Evolutionary conservation across 345 rosid genomes (phyloP), one percentile per base, ranked within the genome.

Genomic region (Salix exigua): DNA sequence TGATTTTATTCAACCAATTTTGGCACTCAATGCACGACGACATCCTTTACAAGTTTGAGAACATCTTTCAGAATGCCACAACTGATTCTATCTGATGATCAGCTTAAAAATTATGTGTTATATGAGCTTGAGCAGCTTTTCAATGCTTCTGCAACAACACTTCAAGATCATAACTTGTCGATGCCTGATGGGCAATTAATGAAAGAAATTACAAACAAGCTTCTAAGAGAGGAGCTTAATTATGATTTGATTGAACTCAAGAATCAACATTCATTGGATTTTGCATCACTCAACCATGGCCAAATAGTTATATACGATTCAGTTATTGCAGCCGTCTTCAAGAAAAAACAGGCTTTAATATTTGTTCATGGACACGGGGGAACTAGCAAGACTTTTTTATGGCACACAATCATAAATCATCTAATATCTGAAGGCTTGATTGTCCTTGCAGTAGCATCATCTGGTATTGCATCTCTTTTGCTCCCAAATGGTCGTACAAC

Each of bases 341-440:
- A 38, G 0, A n/a, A n/a, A 9, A 18, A 25, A 10, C n/a, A 28
- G 3, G 7, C n/a, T 8, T 25, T 42, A 0, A 60, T 60, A 7
- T 73, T 73, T 51, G 38, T 73, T 0, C 25, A 40, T 17, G 58
- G 69, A 0, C 23, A 62, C 16, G 37, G 5, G 0, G 40, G 69
- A 19, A 4, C 16, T 16, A 17, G 26, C 1, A 40, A 17, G 25
- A 13, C 18, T 5, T 63, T 23, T 14, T 5, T 63, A 3, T 63
- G 18, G 21, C 13, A 28, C 33, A 63, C 18, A 13, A 16, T 42
- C 23, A 73, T 73, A 9, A 9, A 51, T 18, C 17, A 17, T 16
- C 1, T 63, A 0, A 1, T 14, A 0, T 23, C 25, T 0, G 9
- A 38, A 0, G 26, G 42, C 1, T 0, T 21, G 16, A 40, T 73